Percentiles rank a stretch among this genome's conserved stretches.
Conservation (phyloP, 2,329 filamentous ascomycete genomes). For the Talaromyces sp. region DNA sequence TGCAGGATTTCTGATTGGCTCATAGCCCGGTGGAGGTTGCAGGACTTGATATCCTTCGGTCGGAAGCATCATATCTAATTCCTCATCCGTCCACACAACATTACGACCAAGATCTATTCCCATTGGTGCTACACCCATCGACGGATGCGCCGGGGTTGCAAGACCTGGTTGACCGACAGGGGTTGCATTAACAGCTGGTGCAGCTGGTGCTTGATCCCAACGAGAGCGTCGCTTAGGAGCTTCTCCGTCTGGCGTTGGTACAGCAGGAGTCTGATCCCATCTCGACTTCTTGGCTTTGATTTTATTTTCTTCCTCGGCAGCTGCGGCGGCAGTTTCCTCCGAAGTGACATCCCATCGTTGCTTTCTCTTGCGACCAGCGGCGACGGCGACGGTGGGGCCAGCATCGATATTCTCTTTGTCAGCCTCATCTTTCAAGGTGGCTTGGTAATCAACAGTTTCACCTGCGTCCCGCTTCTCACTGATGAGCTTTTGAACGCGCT, state of each 20-base stretch:
- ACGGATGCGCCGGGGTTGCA: slow-evolving; percentile 73
- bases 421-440: slow-evolving; percentile 65
- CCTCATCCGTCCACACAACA: slow-evolving; percentile 83
- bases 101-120: slow-evolving; percentile 81
- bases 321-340: slow-evolving; percentile 51
- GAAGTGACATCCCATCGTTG: slow-evolving; percentile 89
- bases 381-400: slow-evolving; percentile 63
- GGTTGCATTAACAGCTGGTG: slow-evolving; percentile 69
- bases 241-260: slow-evolving; percentile 54
- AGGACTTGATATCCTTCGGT: slow-evolving; percentile 90
- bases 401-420: slow-evolving; percentile 73
- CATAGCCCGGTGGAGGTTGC: slow-evolving; percentile 87
- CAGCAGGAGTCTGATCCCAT: slow-evolving; percentile 79
- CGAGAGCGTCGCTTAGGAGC: slow-evolving; percentile 73
- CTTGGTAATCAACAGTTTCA: slow-evolving; percentile 63
- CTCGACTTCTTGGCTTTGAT: slow-evolving; percentile 72
- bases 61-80: slow-evolving; percentile 87
- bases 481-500: slow-evolving; percentile 76
- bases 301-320: slow-evolving; percentile 53
- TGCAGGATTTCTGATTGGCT: slow-evolving; percentile 73
- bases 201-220: slow-evolving; percentile 87
- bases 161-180: slow-evolving; percentile 72
- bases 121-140: slow-evolving; percentile 64
- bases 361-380: slow-evolving; percentile 75
- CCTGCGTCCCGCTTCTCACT: slow-evolving; percentile 65